These are phyloP conservation scores for Aspergillus sp. DNA, from an alignment of 2,329 filamentous ascomycete genomes.

Conservation along the genomic window DNA sequence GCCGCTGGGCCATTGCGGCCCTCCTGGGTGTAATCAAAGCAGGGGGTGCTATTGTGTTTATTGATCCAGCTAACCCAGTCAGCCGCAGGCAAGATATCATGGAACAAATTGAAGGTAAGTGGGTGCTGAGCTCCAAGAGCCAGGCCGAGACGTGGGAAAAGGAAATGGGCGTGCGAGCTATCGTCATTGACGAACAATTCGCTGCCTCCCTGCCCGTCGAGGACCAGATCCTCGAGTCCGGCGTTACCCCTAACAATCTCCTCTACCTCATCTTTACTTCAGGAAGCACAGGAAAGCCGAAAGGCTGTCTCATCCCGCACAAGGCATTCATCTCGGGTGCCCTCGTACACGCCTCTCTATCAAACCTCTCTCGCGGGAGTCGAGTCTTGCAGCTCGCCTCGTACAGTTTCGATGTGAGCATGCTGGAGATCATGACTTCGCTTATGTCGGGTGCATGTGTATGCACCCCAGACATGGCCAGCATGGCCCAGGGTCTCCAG, in stretches of 20 bases:
- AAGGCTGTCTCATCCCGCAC: slow-evolving; percentile 8
- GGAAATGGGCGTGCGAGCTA: neutral
- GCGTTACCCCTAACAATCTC: neutral
- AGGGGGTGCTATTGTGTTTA: neutral
- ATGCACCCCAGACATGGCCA: neutral
- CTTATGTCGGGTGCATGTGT: neutral
- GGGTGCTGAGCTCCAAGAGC: neutral
- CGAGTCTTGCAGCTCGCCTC: neutral
- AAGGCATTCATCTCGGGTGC: neutral
- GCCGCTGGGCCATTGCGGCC: neutral
- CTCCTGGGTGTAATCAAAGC: neutral
- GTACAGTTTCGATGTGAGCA: neutral
- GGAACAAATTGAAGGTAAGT: neutral
- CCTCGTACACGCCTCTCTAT: neutral
- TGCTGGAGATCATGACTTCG: neutral
- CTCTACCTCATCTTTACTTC: slow-evolving; percentile 10
- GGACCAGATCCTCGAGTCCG: neutral
- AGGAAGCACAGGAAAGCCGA: slow-evolving; percentile 6
- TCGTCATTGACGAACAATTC: neutral
- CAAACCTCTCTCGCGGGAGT: neutral
- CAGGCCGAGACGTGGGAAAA: neutral
- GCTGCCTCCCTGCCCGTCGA: neutral
- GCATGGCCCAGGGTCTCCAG: neutral
- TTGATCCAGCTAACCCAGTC: neutral
- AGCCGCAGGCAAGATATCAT: neutral